Evolutionary conservation across 2,329 filamentous ascomycete species (phyloP), one percentile per base, ranked within the genome.

Genomic region (Cladosporium sp.): DNA sequence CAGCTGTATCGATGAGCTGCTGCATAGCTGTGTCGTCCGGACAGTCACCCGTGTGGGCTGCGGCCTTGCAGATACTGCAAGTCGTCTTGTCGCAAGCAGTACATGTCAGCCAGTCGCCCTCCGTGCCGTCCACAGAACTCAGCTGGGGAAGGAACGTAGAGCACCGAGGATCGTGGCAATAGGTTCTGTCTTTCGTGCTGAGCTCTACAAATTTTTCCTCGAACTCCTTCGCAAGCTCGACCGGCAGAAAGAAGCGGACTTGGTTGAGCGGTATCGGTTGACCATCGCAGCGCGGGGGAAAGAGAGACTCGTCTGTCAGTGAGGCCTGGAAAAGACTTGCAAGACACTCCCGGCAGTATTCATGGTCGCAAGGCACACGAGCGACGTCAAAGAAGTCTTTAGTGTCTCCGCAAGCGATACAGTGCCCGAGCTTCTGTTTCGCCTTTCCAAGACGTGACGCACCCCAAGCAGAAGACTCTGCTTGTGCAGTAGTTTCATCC

Each of bases 221-320:
- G 60, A 78, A 83, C 10, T 67, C 37, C 0, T 65, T 60, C 0
- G 74, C 57, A 0, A 81, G 45, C 1, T 74, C 56, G 0, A 60
- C 4, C 0, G 70, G 63, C 0, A 85, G 69, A 47, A 78, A 72
- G 1, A 62, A 37, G 3, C 61, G 66, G 22, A 71, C 71, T 0
- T 60, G 50, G 0, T 68, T 65, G 0, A 80, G 48, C 0, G 74
- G 66, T 3, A 85, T 78, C 0, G 66, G 58, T 28, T 75, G 61
- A 0, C 63, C 58, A 64, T 82, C 85, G 68, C 83, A 86, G 1
- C 74, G 73, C 0, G 83, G 81, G 0, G 83, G 83, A 58, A 83
- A 86, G 0, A 81, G 64, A 0, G 75, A 71, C 55, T 85, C 79
- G 59, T 84, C 79, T 0, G 58, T 69, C 19, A 80, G 71, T 0